A percentile compares a stretch with the other conserved stretches of the same genome.
Evolutionary conservation across 2,329 filamentous ascomycete species (phyloP).

Genomic region (Clarireedia homoeocarpa): DNA sequence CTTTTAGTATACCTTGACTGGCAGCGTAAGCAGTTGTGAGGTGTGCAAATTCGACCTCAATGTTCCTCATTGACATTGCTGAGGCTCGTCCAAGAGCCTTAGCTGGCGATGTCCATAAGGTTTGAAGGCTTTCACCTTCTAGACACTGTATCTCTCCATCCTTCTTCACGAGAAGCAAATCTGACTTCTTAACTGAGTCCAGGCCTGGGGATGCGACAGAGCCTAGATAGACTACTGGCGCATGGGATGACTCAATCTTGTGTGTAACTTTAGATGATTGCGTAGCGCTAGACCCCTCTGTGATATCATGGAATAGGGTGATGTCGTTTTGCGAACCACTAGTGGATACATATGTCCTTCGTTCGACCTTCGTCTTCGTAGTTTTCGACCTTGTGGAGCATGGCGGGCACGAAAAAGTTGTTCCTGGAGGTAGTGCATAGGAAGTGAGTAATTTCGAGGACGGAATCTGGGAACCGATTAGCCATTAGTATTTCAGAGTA

Average conservation of each 20-base stretch:
- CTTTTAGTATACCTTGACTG: constrained; percentile 37
- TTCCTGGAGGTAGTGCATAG: constrained; percentile 58
- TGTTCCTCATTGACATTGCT: constrained; percentile 28
- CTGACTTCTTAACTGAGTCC: constrained; percentile 11
- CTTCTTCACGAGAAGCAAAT: constrained; percentile 49
- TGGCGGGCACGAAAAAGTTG: constrained; percentile 54
- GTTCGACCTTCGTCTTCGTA: constrained; percentile 40
- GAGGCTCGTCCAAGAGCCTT: constrained; percentile 27
- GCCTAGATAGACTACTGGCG: constrained; percentile 37
- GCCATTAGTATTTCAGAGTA: constrained; percentile 3
- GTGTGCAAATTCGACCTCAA: constrained; percentile 26
- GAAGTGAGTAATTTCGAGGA: constrained; percentile 56
- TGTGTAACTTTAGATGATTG: constrained; percentile 42
- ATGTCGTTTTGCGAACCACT: constrained; percentile 40
- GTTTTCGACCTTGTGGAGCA: constrained; percentile 44
- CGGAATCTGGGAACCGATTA: constrained; percentile 40
- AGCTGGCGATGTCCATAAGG: constrained; percentile 40
- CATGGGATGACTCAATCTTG: constrained; percentile 33
- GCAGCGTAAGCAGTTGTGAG: constrained; percentile 28
- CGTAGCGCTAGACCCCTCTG: constrained; percentile 43
- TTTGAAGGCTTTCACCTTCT: constrained; percentile 45
- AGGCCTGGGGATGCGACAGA: constrained; percentile 17
- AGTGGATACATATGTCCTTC: constrained; percentile 56
- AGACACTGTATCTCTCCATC: constrained; percentile 55
- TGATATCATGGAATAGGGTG: constrained; percentile 51